Evolutionary conservation across 2,329 filamentous ascomycete species (phyloP).

Genomic region (Clarireedia paspali): DNA sequence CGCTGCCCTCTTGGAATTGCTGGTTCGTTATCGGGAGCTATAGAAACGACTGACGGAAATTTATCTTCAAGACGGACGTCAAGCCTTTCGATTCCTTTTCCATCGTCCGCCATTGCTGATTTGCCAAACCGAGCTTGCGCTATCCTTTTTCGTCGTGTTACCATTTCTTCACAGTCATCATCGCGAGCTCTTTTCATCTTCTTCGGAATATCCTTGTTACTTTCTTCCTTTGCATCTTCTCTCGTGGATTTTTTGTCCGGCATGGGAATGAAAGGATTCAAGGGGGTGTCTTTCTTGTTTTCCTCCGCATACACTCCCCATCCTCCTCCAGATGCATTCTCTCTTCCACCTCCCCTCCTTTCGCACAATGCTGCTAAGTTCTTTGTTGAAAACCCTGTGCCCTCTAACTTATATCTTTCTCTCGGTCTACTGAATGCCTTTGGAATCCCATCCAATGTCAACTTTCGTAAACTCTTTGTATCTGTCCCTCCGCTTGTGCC

Average conservation of each 20-base stretch:
- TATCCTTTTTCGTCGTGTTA: conserved; percentile 52
- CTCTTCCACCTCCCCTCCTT: conserved; percentile 60
- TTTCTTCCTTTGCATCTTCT: conserved; percentile 20
- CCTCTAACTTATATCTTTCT: conserved; percentile 60
- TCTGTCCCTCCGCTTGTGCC: conserved; percentile 36
- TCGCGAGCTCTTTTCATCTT: conserved; percentile 24
- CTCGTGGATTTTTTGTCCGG: conserved; percentile 18
- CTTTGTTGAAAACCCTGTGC: conserved; percentile 61
- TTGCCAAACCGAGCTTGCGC: conserved; percentile 66
- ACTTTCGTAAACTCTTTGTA: conserved; percentile 55
- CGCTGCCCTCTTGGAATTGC: conserved; percentile 16
- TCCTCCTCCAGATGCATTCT: conserved; percentile 65
- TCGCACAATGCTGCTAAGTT: conserved; percentile 64
- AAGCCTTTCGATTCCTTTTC: conserved; percentile 52
- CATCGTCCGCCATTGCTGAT: conserved; percentile 46
- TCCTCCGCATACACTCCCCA: conserved; percentile 71
- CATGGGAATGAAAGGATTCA: conserved; percentile 37
- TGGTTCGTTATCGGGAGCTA: conserved; percentile 18
- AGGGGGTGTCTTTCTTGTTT: conserved; percentile 39
- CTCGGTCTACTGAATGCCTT: conserved; percentile 72
- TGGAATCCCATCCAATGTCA: conserved; percentile 72
- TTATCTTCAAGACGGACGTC: conserved; percentile 53
- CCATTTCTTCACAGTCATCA: conserved; percentile 29
- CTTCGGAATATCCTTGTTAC: conserved; percentile 9
- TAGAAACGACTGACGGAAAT: conserved; percentile 34